A percentile compares a stretch with the other conserved stretches of the same genome.
Evolutionary conservation across 257 asterid species (phyloP).

Genomic region (Solanum pinnatisectum): DNA sequence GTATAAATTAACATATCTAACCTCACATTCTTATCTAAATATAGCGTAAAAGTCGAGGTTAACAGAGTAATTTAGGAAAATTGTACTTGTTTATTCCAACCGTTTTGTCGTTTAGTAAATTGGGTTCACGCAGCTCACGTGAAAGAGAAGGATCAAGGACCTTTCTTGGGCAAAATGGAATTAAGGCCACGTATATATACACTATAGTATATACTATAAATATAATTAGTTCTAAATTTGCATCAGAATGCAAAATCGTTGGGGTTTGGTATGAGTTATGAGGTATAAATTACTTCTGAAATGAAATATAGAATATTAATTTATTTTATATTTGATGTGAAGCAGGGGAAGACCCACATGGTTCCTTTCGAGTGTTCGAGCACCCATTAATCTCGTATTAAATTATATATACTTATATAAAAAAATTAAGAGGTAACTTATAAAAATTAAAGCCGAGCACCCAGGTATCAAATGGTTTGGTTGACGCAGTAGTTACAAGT

Average conservation of each 20-base stretch:
- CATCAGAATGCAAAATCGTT: fast-evolving
- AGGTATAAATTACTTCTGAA: neutral
- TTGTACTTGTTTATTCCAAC: neutral
- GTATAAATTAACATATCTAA: neutral
- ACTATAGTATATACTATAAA: no score
- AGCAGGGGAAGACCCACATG: no score
- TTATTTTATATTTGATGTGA: no score
- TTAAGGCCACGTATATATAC: neutral
- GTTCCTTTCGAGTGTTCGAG: no score
- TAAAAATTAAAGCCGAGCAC: no score
- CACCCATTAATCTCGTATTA: no score
- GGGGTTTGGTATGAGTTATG: no score
- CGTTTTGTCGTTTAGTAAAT: neutral
- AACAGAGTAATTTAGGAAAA: neutral
- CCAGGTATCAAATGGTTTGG: no score
- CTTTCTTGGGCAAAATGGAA: neutral
- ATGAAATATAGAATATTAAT: fast-evolving
- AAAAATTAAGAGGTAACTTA: no score
- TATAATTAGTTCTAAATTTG: neutral
- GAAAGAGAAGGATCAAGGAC: slow-evolving; percentile 19
- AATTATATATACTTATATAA: no score
- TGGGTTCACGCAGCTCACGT: slow-evolving; percentile 17
- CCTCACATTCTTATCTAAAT: slow-evolving; percentile 5
- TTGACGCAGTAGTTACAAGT: no score
- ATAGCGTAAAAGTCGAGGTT: neutral